Evolutionary conservation across 257 asterid species (phyloP).

Genomic region (Jacaranda copaia): DNA sequence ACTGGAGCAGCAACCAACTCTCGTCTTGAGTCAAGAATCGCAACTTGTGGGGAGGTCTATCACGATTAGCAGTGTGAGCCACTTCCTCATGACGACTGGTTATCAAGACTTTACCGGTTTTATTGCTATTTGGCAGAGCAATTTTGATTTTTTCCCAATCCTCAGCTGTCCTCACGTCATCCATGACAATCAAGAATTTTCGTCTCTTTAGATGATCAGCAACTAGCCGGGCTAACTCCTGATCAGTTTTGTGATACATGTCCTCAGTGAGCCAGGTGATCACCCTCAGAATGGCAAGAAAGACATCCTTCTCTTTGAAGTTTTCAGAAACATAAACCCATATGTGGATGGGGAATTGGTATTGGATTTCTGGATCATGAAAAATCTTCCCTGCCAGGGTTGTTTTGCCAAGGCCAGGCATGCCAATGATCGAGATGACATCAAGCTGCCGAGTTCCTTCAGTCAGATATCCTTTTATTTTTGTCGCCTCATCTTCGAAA

Average conservation of each 20-base stretch:
- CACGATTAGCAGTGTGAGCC: background rate
- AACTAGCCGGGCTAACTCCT: conserved; percentile 22
- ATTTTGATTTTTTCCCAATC: background rate
- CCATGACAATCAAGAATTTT: conserved; percentile 1
- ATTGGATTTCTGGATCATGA: conserved; percentile 3
- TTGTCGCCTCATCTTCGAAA: conserved; percentile 39
- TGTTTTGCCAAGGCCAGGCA: conserved; percentile 46
- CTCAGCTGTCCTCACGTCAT: background rate
- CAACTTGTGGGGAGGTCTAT: background rate
- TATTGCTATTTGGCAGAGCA: conserved; percentile 9
- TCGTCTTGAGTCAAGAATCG: background rate
- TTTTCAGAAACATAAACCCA: conserved; percentile 30
- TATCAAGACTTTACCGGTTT: conserved; percentile 27
- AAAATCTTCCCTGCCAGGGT: conserved; percentile 38
- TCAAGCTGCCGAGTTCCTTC: conserved; percentile 22
- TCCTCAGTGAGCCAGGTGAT: conserved; percentile 25
- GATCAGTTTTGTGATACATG: background rate
- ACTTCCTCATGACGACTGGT: conserved; percentile 28
- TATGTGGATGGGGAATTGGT: too few relatives aligned
- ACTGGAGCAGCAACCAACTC: too few relatives aligned
- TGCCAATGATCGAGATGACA: conserved; percentile 40
- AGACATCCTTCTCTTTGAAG: conserved; percentile 25
- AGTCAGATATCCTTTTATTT: conserved; percentile 25
- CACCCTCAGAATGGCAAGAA: conserved; percentile 34
- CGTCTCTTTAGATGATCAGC: background rate